Evolutionary conservation across 345 rosid genomes (phyloP).

Genomic region (Salix caprea): DNA sequence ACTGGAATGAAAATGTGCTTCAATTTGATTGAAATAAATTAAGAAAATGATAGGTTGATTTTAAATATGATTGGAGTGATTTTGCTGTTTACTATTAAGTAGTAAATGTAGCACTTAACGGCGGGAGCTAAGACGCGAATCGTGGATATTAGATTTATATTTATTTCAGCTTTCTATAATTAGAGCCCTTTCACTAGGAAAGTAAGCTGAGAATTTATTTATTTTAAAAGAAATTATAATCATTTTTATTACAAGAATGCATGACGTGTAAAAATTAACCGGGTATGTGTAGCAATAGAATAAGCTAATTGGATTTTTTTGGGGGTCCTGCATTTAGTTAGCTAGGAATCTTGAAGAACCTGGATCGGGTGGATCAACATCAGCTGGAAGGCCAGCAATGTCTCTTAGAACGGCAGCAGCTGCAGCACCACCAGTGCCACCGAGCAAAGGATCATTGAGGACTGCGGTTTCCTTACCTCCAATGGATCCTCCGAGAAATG

Average conservation of each 20-base stretch:
- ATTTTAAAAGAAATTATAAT: not conserved
- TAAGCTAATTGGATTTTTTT: slow-evolving; percentile 15
- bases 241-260: not conserved
- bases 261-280: not conserved
- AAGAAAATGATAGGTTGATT: not conserved
- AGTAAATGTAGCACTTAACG: not conserved
- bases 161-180: not conserved
- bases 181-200: not conserved
- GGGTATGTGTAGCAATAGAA: not conserved
- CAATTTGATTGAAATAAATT: not conserved
- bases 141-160: not conserved
- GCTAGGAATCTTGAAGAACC: slow-evolving; percentile 46
- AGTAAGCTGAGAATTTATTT: not conserved
- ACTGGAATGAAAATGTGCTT: not conserved
- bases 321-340: slow-evolving; percentile 32
- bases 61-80: not conserved
- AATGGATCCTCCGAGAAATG: slow-evolving; percentile 55
- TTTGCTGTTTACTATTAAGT: not conserved
- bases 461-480: slow-evolving; percentile 62
- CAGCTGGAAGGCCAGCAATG: slow-evolving; percentile 54
- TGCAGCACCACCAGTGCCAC: slow-evolving; percentile 49
- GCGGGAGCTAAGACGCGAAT: not conserved
- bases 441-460: slow-evolving; percentile 53
- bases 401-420: slow-evolving; percentile 43
- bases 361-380: slow-evolving; percentile 42